Evolutionary conservation across 2,329 filamentous ascomycete species (phyloP), one percentile per base, ranked within the genome.

Genomic region (Cordyceps farinosa): DNA sequence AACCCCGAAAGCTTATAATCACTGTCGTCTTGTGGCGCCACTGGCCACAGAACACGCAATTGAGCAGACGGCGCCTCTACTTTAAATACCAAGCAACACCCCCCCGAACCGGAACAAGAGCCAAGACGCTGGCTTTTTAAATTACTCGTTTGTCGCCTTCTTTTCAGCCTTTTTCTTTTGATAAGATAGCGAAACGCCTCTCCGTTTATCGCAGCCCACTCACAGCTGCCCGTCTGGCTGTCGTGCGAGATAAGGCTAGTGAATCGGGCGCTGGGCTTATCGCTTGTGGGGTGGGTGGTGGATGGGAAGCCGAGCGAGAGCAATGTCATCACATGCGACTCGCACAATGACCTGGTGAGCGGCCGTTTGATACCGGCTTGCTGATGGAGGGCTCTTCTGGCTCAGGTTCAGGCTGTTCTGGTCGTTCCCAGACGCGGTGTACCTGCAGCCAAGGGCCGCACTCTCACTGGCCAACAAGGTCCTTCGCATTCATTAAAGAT

Each of bases 181-280:
- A 63, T 63, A 63, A 63, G 61, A 63, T 63, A 58, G 40, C n/a
- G n/a, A 32, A 44, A 48, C 57, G 45, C 53, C 52, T 45, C 47
- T 32, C 29, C 11, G 13, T 22, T 55, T 61, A 55, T 61, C 59
- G 30, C 50, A 40, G 51, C 51, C 59, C 59, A 61, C 54, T 61
- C 51, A 61, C 22, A 48, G 50, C 47, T 15, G 29, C 32, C 6
- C 5, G 57, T 52, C 42, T 48, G 59, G 8, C 34, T 27, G 30
- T 5, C 7, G 30, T 32, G 3, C n/a, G 47, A 52, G 59, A 61
- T 61, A 61, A 61, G 59, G 42, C 59, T 54, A 61, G 40, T 55
- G 22, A 32, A 52, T 44, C 13, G 40, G 36, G 13, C 34, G 34
- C 38, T 32, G 10, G 36, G 32, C 57, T 60, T 60, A 60, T 60